Percentiles rank a stretch among this genome's conserved stretches.
phyloP scores from a whole-genome alignment of 2,329 filamentous ascomycete species.

The Colletotrichum endophyticum region DNA sequence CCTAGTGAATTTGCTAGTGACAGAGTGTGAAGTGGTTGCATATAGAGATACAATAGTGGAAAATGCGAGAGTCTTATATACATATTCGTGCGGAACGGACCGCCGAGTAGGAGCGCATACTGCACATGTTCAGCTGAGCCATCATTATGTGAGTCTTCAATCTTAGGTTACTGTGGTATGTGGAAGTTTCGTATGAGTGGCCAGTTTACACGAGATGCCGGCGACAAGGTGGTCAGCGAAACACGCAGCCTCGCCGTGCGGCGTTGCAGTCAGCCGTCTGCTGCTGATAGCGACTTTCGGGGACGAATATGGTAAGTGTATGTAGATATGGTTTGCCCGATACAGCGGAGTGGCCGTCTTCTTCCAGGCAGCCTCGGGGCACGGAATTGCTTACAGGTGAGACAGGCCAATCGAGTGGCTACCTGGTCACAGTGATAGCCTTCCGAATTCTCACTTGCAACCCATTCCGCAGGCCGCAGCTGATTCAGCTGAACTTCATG shows the following conservation, averaged over 20 bases:
- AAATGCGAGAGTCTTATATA: neutral
- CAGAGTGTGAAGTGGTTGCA: neutral
- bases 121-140: neutral
- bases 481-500: neutral
- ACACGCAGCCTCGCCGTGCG: neutral
- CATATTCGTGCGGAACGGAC: neutral
- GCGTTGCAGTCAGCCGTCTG: neutral
- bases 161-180: neutral
- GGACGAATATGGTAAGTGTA: neutral
- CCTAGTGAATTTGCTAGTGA: neutral
- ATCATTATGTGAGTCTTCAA: neutral
- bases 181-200: neutral
- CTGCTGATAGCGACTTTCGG: neutral
- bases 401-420: neutral
- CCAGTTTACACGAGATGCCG: neutral
- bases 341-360: neutral
- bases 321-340: neutral
- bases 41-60: accelerated
- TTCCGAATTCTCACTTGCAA: neutral
- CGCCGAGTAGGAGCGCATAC: accelerated
- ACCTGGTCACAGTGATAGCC: neutral
- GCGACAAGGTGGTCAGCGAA: neutral
- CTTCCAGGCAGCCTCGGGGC: neutral
- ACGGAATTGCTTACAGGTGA: neutral
- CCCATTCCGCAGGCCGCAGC: neutral